Conservation (phyloP, 2,329 filamentous ascomycete genomes). For the Aspergillus jensenii region DNA sequence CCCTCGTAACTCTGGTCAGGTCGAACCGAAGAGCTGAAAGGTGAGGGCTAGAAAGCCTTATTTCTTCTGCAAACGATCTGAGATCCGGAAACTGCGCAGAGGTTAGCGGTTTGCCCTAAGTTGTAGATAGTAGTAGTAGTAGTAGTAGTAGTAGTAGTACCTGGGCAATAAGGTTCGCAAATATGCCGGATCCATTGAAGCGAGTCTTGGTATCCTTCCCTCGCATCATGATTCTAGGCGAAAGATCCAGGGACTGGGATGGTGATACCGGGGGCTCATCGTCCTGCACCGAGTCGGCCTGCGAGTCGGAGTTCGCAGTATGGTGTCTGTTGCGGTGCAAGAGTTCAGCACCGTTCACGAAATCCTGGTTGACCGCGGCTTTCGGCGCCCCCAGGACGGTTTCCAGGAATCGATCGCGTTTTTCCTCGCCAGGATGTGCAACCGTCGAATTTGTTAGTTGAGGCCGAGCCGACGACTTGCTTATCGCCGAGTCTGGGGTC, state of each 20-base stretch:
- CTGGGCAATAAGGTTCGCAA: conserved; percentile 40
- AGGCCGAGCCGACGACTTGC: conserved; percentile 24
- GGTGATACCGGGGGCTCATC: conserved; percentile 26
- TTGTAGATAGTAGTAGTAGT: too few relatives aligned
- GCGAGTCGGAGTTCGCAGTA: conserved; percentile 13
- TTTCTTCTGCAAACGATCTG: conserved; percentile 37
- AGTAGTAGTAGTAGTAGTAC: conserved; percentile 19
- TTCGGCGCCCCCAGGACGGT: conserved; percentile 36
- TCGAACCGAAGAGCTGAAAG: conserved; percentile 35
- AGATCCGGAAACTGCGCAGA: conserved; percentile 38
- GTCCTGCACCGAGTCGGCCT: conserved; percentile 12
- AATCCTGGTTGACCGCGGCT: conserved; percentile 33
- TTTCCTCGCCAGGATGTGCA: conserved; percentile 22
- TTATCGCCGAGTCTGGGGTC: conserved; percentile 34
- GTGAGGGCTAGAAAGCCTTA: conserved; percentile 36
- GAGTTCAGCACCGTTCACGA: conserved; percentile 28
- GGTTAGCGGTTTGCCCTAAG: conserved; percentile 9
- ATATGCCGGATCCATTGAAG: conserved; percentile 41
- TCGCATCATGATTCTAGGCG: conserved; percentile 37
- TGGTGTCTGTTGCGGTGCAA: conserved; percentile 27
- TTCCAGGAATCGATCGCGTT: conserved; percentile 33
- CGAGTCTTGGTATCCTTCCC: conserved; percentile 42
- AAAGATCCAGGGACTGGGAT: conserved; percentile 33
- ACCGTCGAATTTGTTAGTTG: conserved; percentile 13
- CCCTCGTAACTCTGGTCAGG: conserved; percentile 33